Percentiles rank a stretch among this genome's conserved stretches.
phyloP scores from a whole-genome alignment of 2,329 filamentous ascomycete species.

The Diaporthe nobilis region DNA sequence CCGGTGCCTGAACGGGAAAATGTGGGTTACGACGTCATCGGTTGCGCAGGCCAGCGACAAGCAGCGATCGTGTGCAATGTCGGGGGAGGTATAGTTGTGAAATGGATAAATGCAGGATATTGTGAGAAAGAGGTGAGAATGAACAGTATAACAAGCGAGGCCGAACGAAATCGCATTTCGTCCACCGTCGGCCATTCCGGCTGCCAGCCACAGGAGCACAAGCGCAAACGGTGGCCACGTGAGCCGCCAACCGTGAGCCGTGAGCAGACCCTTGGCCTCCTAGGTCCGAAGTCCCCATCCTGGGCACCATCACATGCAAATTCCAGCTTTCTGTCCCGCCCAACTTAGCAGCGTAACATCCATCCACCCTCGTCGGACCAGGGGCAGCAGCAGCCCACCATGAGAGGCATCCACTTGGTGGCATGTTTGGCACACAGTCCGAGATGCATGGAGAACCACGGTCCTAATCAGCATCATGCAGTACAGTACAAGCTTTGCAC shows the following conservation, averaged over 20 bases:
- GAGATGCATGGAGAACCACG: neutral
- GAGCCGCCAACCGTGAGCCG: neutral
- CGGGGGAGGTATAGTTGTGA: neutral
- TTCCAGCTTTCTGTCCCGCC: neutral
- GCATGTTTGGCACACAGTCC: conserved; percentile 8
- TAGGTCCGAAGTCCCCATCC: conserved; percentile 5
- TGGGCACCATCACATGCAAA: conserved; percentile 38
- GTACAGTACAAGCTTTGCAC: neutral
- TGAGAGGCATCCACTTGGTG: neutral
- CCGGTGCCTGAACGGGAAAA: neutral
- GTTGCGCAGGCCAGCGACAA: conserved; percentile 1
- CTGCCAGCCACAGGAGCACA: conserved; percentile 3
- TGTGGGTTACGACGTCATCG: conserved; percentile 29
- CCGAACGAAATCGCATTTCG: neutral
- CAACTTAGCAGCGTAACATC: conserved; percentile 2
- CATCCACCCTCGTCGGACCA: neutral
- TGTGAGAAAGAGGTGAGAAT: neutral
- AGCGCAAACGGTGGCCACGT: conserved; percentile 32
- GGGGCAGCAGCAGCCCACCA: neutral
- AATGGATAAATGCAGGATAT: neutral
- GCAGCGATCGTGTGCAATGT: neutral
- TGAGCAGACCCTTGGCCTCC: neutral
- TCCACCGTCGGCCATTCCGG: conserved; percentile 32
- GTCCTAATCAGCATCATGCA: neutral
- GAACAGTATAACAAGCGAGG: neutral